These are phyloP conservation scores for Dalbergia oliveri DNA, from an alignment of 306 rosid species.

Conservation along the genomic window DNA sequence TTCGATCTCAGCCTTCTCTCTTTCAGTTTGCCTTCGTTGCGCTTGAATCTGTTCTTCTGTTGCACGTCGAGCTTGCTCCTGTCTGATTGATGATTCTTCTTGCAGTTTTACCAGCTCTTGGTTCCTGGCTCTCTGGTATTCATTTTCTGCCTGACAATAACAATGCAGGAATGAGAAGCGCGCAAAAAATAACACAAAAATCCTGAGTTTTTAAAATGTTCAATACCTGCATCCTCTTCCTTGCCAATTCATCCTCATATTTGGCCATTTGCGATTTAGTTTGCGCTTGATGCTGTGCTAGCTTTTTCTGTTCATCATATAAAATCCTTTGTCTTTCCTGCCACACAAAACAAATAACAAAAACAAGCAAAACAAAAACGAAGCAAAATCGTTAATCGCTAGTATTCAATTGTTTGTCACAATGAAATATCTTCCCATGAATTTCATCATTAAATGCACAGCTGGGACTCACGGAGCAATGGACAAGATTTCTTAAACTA, in stretches of 20 bases:
- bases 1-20: constrained; percentile 94
- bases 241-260: constrained; percentile 89
- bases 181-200: constrained; percentile 6
- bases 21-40: constrained; percentile 86
- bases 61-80: constrained; percentile 91
- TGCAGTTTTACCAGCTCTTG: constrained; percentile 93
- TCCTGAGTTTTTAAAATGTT: constrained; percentile 23
- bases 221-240: constrained; percentile 91
- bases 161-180: constrained; percentile 34
- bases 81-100: constrained; percentile 94
- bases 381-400: constrained; percentile 14
- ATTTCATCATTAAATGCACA: background rate
- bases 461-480: background rate
- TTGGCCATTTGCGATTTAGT: constrained; percentile 92
- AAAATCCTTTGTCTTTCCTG: constrained; percentile 93
- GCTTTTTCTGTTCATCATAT: constrained; percentile 94
- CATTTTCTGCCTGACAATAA: constrained; percentile 82
- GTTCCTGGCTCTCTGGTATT: constrained; percentile 84
- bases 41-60: constrained; percentile 97
- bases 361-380: constrained; percentile 14
- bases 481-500: constrained; percentile 6
- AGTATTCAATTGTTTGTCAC: background rate
- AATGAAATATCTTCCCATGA: background rate
- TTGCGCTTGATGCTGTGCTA: constrained; percentile 94
- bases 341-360: constrained; percentile 40